Base-by-base conservation (phyloP, 257 asterid genomes). In the Petunia secreta region DNA sequence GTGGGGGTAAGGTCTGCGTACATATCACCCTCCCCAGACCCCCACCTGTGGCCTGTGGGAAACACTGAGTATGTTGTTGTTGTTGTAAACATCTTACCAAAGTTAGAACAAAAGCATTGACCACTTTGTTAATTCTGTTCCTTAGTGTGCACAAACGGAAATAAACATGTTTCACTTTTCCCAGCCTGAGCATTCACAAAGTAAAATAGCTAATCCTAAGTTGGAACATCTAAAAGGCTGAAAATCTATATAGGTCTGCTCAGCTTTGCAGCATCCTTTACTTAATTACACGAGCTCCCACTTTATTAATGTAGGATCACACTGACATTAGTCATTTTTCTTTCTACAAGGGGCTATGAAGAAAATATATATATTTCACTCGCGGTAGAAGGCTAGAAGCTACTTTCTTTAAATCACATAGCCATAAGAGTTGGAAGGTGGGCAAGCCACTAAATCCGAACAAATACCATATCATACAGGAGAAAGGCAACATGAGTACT, bases 131-230 rank as follows among this genome's bases (percentile, higher is more conserved):
- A 2, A 9, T 50, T 6, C 7, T 50, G 78, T 13, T 73, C 62
- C 63, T 73, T 36, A 50, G 78, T 34, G 46, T 10, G 78, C 78
- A 73, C 46, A 50, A 73, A 50, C 3, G 36, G 63, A 73, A 73
- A 36, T 36, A 68, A 43, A 66, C 37, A 66, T 7, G 43, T 43
- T 16, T 8, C 37, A 43, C 75, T 68, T 66, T 68, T 15, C 62
- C 78, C 48, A 73, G 25, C 78, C 46, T 73, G 63, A 73, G 36
- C 78, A 50, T 6, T 73, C 50, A 36, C 78, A 50, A 13, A 11
- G 38, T 13, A 50, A 73, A 54, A 13, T 14, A 55, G 36, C 6
- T 34, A 71, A 71, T 10, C 11, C 62, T 11, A 34, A 73, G 62
- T 43, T 73, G 46, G 62, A 50, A 50, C 63, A 73, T 73, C 78